Evolutionary conservation across 75 land plant species (phyloP).

Genomic region (Sequoiadendron giganteum): DNA sequence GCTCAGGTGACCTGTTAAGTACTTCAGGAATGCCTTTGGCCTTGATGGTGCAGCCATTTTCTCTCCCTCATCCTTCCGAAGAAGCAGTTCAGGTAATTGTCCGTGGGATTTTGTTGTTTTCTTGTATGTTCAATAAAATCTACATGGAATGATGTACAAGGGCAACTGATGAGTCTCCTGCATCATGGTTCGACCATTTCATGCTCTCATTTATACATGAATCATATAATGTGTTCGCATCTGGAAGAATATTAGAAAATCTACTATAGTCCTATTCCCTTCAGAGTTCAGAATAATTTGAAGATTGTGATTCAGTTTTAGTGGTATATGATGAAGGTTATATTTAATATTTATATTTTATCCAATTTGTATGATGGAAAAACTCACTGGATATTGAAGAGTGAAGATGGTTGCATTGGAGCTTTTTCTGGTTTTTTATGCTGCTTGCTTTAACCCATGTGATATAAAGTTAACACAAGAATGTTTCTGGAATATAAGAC

Average conservation of each 20-base stretch:
- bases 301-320: background rate
- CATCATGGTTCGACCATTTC: background rate
- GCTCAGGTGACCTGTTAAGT: slow-evolving; percentile 71
- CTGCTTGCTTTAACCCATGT: background rate
- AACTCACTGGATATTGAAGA: background rate
- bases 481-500: background rate
- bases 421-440: background rate
- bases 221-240: background rate
- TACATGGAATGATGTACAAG: background rate
- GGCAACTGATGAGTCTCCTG: background rate
- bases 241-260: background rate
- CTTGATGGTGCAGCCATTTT: slow-evolving; percentile 89
- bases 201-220: background rate
- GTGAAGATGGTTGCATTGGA: background rate
- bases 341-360: background rate
- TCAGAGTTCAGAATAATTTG: background rate
- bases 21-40: slow-evolving; percentile 93
- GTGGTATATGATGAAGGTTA: background rate
- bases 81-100: slow-evolving; percentile 82
- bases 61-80: slow-evolving; percentile 92
- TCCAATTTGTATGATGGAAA: background rate
- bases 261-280: background rate
- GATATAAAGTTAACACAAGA: background rate
- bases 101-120: background rate
- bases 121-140: background rate